Evolutionary conservation across 305 asterid species (phyloP).

Genomic region (Striga hermonthica): DNA sequence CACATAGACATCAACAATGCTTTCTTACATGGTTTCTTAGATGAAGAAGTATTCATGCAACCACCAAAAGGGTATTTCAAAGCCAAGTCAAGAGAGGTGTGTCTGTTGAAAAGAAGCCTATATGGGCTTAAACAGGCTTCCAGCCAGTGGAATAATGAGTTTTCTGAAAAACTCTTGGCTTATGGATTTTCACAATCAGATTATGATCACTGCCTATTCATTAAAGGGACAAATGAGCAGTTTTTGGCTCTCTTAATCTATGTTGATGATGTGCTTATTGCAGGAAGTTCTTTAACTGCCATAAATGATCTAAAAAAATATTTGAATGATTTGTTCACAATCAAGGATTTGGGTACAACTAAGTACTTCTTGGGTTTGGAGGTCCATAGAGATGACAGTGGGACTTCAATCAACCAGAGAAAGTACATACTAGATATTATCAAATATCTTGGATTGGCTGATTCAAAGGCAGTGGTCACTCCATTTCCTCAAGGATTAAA

Average conservation of each 20-base stretch:
- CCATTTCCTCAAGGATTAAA: too few relatives aligned
- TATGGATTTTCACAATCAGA: neutral
- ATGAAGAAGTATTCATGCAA: neutral
- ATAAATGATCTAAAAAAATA: too few relatives aligned
- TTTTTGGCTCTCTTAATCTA: neutral
- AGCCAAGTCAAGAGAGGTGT: neutral
- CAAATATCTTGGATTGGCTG: too few relatives aligned
- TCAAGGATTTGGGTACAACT: too few relatives aligned
- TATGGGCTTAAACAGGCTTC: conserved; percentile 5
- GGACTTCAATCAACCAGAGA: too few relatives aligned
- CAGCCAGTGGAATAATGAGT: neutral
- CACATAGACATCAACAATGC: neutral
- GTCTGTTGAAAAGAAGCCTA: neutral
- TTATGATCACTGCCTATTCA: neutral
- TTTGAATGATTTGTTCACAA: too few relatives aligned
- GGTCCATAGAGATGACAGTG: too few relatives aligned
- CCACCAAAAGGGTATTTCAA: neutral
- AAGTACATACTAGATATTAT: too few relatives aligned
- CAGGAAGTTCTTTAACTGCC: too few relatives aligned
- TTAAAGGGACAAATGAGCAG: neutral
- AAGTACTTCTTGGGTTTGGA: too few relatives aligned
- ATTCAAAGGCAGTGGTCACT: too few relatives aligned
- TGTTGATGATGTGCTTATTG: neutral
- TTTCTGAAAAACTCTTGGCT: neutral
- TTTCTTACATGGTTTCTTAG: neutral